Conservation (phyloP, 306 rosid genomes). For the Sicyos edulis region DNA sequence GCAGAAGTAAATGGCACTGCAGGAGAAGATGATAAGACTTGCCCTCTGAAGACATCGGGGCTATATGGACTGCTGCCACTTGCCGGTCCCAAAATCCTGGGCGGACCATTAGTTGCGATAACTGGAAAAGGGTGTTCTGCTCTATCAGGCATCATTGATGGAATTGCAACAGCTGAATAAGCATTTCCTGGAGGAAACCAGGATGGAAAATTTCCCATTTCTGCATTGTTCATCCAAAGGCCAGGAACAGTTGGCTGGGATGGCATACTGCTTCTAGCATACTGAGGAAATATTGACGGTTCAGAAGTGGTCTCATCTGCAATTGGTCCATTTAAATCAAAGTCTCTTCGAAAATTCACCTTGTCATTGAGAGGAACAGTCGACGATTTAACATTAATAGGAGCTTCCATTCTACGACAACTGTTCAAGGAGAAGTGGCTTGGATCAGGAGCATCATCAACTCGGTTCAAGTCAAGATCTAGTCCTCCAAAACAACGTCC, state of each 20-base stretch:
- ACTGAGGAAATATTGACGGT: slow-evolving; percentile 33
- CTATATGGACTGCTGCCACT: slow-evolving; percentile 42
- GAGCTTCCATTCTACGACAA: slow-evolving; percentile 31
- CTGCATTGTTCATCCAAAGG: slow-evolving; percentile 42
- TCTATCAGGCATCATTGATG: slow-evolving; percentile 53
- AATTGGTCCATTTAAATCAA: slow-evolving; percentile 74
- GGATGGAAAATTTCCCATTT: slow-evolving; percentile 46
- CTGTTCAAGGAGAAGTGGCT: slow-evolving; percentile 35
- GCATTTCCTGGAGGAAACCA: slow-evolving; percentile 64
- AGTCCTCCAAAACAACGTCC: slow-evolving; percentile 34
- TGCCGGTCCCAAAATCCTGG: slow-evolving; percentile 46
- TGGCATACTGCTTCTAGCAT: slow-evolving; percentile 35
- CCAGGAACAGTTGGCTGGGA: slow-evolving; percentile 45
- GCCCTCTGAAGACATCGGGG: slow-evolving; percentile 46
- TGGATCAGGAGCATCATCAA: slow-evolving; percentile 47
- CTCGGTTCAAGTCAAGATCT: slow-evolving; percentile 66
- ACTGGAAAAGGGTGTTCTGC: slow-evolving; percentile 53
- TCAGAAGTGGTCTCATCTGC: slow-evolving; percentile 44
- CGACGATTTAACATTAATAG: slow-evolving; percentile 27
- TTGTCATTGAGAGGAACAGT: slow-evolving; percentile 32
- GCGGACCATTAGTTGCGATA: slow-evolving; percentile 51
- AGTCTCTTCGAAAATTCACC: slow-evolving; percentile 37
- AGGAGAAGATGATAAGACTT: slow-evolving; percentile 61
- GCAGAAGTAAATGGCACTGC: slow-evolving; percentile 48
- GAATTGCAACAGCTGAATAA: slow-evolving; percentile 51